phyloP scores from a whole-genome alignment of 768 basidiomycete genomes.

The Dentipellis fragilis region DNA sequence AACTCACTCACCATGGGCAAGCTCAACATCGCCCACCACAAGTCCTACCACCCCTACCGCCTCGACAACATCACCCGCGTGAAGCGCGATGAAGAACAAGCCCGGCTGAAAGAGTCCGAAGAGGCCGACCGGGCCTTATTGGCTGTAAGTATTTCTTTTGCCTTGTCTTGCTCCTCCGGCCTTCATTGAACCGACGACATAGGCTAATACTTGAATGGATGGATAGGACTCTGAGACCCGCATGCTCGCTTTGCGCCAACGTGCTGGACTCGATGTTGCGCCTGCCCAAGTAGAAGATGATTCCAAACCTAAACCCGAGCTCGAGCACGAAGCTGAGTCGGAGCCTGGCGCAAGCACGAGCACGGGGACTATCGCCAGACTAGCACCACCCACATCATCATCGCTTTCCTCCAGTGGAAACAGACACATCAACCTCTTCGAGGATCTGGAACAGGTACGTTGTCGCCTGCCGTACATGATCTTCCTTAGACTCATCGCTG shows the following conservation, averaged over 20 bases:
- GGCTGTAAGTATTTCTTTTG: constrained; percentile 38
- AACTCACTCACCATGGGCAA: constrained; percentile 53
- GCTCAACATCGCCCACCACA: constrained; percentile 85
- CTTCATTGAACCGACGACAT: neutral
- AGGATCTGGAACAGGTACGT: constrained; percentile 49
- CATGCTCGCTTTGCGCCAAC: constrained; percentile 50
- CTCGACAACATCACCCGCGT: constrained; percentile 79
- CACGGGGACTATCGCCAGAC: constrained; percentile 8
- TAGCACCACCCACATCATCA: constrained; percentile 9
- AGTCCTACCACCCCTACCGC: constrained; percentile 82
- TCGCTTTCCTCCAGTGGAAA: constrained; percentile 43
- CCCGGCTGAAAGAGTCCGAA: constrained; percentile 49
- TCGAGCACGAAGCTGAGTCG: constrained; percentile 5
- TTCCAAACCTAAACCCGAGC: no score
- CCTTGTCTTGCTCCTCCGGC: neutral
- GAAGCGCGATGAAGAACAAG: constrained; percentile 74
- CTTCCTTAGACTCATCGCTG: neutral
- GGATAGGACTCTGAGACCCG: constrained; percentile 73
- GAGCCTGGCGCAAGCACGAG: constrained; percentile 1
- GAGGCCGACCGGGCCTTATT: constrained; percentile 66
- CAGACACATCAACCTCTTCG: constrained; percentile 80
- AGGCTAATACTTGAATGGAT: neutral
- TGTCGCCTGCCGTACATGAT: neutral
- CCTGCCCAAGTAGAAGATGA: constrained; percentile 1
- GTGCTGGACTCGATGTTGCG: constrained; percentile 36